A percentile compares a stretch with the other conserved stretches of the same genome.
These are phyloP conservation scores for Candolleomyces eurysporus DNA, from an alignment of 768 basidiomycete genomes.

Conservation along the genomic window DNA sequence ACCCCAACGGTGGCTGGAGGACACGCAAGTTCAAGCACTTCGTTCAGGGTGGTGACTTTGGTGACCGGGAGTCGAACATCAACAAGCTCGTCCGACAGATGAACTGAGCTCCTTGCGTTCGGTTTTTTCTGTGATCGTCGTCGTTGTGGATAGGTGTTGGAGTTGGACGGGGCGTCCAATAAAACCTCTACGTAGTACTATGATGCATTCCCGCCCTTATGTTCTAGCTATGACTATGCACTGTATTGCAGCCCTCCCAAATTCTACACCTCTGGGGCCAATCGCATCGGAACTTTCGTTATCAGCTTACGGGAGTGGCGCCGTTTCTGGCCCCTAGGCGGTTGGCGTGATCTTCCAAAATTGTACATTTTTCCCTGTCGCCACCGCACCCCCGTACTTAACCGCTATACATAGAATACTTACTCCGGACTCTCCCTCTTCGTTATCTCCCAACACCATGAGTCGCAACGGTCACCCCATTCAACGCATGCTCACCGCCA, in stretches of 20 bases:
- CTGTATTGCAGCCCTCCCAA: background rate
- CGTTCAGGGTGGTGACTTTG: slow-evolving; percentile 95
- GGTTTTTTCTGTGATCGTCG: too few species aligned
- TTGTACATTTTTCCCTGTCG: too few species aligned
- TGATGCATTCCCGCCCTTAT: background rate
- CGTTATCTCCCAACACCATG: slow-evolving; percentile 6
- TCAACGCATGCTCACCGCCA: slow-evolving; percentile 39
- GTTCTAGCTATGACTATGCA: slow-evolving; percentile 1
- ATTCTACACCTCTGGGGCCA: background rate
- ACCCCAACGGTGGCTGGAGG: slow-evolving; percentile 98
- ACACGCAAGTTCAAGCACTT: slow-evolving; percentile 97
- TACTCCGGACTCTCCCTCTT: too few species aligned
- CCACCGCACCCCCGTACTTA: too few species aligned
- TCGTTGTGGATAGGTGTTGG: too few species aligned
- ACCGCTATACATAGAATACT: too few species aligned
- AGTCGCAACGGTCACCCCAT: slow-evolving; percentile 19
- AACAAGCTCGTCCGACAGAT: slow-evolving; percentile 96
- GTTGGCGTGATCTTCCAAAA: too few species aligned
- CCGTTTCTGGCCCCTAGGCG: too few species aligned
- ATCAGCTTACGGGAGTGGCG: background rate
- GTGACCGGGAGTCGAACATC: slow-evolving; percentile 95
- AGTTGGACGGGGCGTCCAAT: background rate
- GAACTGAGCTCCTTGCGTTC: slow-evolving; percentile 54
- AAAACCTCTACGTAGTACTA: background rate
- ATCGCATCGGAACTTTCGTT: background rate